Evolutionary conservation across 495 filamentous ascomycete genomes (phyloP).

Genomic region (Cryomyces antarcticus): DNA sequence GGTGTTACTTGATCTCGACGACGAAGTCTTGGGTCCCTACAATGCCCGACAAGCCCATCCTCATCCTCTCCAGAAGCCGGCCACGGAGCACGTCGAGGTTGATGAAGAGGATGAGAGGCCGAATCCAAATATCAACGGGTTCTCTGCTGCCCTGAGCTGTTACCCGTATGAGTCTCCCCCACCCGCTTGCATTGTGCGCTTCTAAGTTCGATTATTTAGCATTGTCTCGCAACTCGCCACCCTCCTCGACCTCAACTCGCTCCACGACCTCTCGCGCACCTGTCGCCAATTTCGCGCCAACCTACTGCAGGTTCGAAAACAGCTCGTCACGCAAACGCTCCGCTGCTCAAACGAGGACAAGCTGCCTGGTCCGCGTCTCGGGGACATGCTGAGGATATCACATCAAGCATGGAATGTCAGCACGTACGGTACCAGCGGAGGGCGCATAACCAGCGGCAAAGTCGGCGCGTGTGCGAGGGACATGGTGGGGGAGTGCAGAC

Average conservation of each 20-base stretch:
- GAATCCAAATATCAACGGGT: constrained; percentile 45
- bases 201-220: constrained; percentile 22
- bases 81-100: background rate
- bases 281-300: constrained; percentile 61
- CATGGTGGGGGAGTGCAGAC: constrained; percentile 62
- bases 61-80: constrained; percentile 4
- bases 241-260: constrained; percentile 62
- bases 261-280: constrained; percentile 58
- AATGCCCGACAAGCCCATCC: constrained; percentile 3
- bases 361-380: constrained; percentile 23
- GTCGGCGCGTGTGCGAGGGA: constrained; percentile 61
- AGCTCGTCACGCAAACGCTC: constrained; percentile 50
- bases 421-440: constrained; percentile 7
- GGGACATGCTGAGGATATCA: constrained; percentile 8
- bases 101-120: constrained; percentile 22
- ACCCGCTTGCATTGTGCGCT: constrained; percentile 2
- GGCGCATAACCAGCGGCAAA: constrained; percentile 38
- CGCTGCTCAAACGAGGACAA: constrained; percentile 53
- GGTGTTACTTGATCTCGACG: constrained; percentile 42
- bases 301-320: constrained; percentile 52
- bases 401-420: constrained; percentile 7
- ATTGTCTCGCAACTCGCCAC: constrained; percentile 55
- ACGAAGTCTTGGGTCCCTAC: constrained; percentile 29
- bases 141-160: constrained; percentile 63
- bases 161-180: constrained; percentile 51